Evolutionary conservation across 345 rosid genomes (phyloP).

Genomic region (Draba incana): DNA sequence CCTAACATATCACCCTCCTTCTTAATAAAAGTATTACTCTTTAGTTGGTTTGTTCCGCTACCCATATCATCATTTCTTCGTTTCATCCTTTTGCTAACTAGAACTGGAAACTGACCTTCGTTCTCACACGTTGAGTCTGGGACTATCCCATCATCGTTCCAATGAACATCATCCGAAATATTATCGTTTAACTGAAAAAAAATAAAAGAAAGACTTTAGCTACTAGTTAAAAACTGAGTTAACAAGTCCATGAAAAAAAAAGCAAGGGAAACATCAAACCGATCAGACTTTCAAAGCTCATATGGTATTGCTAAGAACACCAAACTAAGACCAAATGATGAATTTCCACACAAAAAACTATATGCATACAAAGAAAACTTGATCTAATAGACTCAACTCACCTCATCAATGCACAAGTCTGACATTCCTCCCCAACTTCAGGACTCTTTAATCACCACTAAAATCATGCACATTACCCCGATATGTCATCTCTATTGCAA

Average conservation of each 20-base stretch:
- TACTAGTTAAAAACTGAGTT: conserved; percentile 13
- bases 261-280: conserved; percentile 2
- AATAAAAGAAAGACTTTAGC: conserved; percentile 21
- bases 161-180: conserved; percentile 56
- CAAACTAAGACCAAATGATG: not conserved
- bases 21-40: conserved; percentile 41
- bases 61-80: conserved; percentile 48
- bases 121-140: conserved; percentile 52
- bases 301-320: too few relatives aligned
- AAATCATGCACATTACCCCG: conserved; percentile 45
- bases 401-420: conserved; percentile 70
- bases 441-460: conserved; percentile 60
- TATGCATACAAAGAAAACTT: conserved; percentile 1
- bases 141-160: conserved; percentile 73
- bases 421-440: conserved; percentile 66
- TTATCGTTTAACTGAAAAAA: conserved; percentile 62
- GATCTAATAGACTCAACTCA: conserved; percentile 36
- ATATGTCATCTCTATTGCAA: conserved; percentile 50
- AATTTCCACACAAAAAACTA: not conserved
- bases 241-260: conserved; percentile 3
- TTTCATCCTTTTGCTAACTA: conserved; percentile 51
- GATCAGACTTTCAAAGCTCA: too few relatives aligned
- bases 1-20: conserved; percentile 55
- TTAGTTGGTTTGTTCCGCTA: conserved; percentile 28
- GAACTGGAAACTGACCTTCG: conserved; percentile 47